Percentiles rank a stretch among this genome's conserved stretches.
phyloP scores from a whole-genome alignment of 1,284 basidiomycete species.

The Acaromyces ingoldii region DNA sequence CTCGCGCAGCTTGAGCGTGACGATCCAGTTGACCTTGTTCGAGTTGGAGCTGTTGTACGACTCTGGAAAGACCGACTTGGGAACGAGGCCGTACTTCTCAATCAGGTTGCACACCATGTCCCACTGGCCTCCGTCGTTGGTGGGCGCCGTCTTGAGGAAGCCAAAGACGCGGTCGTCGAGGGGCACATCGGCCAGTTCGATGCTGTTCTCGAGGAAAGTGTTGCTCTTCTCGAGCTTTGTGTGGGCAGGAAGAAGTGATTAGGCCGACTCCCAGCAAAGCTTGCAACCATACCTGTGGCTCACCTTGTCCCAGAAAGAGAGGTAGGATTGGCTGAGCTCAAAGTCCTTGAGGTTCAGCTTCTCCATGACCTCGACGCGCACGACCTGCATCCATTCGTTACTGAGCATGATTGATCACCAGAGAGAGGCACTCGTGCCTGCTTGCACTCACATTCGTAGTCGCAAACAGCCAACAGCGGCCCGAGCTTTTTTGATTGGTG shows the following conservation, averaged over 20 bases:
- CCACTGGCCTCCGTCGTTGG: conserved; percentile 89
- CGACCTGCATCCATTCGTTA: too few species aligned
- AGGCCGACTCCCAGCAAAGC: too few species aligned
- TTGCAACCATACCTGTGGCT: background rate
- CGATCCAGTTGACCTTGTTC: conserved; percentile 66
- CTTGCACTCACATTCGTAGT: conserved; percentile 66
- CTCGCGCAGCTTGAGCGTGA: conserved; percentile 86
- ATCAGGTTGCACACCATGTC: conserved; percentile 8
- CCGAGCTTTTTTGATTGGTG: conserved; percentile 71
- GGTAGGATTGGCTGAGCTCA: conserved; percentile 73
- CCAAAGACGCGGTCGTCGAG: conserved; percentile 76
- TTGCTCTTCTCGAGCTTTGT: conserved; percentile 94
- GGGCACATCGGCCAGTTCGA: conserved; percentile 73
- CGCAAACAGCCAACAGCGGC: conserved; percentile 33
- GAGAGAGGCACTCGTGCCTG: too few species aligned
- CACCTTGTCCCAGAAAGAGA: conserved; percentile 16
- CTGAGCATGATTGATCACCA: too few species aligned
- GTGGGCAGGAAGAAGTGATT: too few species aligned
- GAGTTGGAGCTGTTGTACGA: conserved; percentile 75
- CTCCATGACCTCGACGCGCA: conserved; percentile 78
- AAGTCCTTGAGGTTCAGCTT: conserved; percentile 79
- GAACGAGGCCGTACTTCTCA: conserved; percentile 33
- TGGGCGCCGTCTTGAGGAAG: conserved; percentile 70
- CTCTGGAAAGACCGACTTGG: conserved; percentile 74
- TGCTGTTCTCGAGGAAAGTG: conserved; percentile 82